Evolutionary conservation across 2,329 filamentous ascomycete species (phyloP).

Genomic region (Penicillium frequentans): DNA sequence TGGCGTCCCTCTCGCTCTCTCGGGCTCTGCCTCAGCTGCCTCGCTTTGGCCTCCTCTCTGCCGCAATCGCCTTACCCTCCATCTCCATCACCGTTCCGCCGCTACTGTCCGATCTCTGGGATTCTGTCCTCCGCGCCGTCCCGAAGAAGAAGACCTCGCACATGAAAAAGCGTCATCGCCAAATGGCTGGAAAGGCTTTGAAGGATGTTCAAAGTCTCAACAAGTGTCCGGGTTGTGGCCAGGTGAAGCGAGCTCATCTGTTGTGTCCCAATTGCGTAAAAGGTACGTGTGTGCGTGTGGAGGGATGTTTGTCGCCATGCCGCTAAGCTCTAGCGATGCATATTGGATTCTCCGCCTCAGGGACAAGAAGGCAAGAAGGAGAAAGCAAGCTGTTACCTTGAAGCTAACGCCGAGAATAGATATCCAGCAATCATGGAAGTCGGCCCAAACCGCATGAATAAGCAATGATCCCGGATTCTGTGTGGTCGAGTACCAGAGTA

Average conservation of each 20-base stretch:
- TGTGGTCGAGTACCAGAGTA: not conserved
- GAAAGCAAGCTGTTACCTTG: too few relatives aligned
- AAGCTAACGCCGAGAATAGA: conserved; percentile 27
- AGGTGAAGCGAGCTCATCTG: conserved; percentile 82
- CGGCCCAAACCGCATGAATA: conserved; percentile 30
- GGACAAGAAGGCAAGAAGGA: not conserved
- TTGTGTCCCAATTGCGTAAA: conserved; percentile 84
- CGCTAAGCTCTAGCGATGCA: not conserved
- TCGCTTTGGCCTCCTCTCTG: conserved; percentile 25
- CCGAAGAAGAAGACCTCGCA: conserved; percentile 99
- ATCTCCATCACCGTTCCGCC: conserved; percentile 64
- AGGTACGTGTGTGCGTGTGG: conserved; percentile 57
- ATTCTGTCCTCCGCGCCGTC: conserved; percentile 85
- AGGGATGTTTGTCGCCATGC: not conserved
- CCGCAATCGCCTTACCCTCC: conserved; percentile 44
- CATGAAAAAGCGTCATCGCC: conserved; percentile 88
- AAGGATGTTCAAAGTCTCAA: conserved; percentile 87
- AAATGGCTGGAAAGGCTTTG: conserved; percentile 92
- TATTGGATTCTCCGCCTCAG: not conserved
- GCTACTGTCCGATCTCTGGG: conserved; percentile 83
- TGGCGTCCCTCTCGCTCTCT: conserved; percentile 27
- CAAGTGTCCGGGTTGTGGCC: conserved; percentile 85
- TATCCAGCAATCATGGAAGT: conserved; percentile 49
- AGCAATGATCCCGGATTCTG: not conserved
- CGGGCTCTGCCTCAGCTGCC: conserved; percentile 12